Conservation (phyloP, 495 filamentous ascomycete genomes). For the Hypoxylon subgilvum region DNA sequence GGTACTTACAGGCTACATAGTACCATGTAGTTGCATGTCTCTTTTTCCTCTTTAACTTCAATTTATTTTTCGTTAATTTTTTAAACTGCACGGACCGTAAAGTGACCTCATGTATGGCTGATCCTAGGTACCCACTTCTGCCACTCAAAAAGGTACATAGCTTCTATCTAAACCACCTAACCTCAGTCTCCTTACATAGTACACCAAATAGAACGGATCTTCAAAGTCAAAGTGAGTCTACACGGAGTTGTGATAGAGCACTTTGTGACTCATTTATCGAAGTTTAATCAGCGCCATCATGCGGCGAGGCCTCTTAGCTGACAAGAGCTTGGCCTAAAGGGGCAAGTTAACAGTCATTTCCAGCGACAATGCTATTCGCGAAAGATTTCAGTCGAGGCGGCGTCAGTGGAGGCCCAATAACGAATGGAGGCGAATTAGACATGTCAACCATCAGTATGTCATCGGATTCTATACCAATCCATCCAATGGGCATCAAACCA, state of each 20-base stretch:
- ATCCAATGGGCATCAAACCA: slow-evolving; percentile 87
- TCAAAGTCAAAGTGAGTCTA: no score
- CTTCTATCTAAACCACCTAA: background rate
- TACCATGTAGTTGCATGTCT: no score
- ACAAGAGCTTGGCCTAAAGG: slow-evolving; percentile 16
- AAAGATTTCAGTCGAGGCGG: slow-evolving; percentile 30
- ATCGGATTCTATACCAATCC: slow-evolving; percentile 65
- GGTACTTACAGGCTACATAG: no score
- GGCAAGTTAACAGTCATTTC: slow-evolving; percentile 12
- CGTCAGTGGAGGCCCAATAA: slow-evolving; percentile 12
- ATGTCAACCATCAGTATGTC: slow-evolving; percentile 31
- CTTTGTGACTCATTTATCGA: slow-evolving; percentile 28
- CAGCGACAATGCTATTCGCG: slow-evolving; percentile 30
- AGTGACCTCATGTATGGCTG: no score
- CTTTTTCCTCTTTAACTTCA: no score
- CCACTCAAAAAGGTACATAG: no score
- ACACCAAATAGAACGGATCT: background rate
- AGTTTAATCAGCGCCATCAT: slow-evolving; percentile 6
- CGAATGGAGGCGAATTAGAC: slow-evolving; percentile 29
- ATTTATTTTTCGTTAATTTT: no score
- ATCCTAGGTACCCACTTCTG: no score
- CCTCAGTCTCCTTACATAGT: background rate
- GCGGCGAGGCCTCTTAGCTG: slow-evolving; percentile 12
- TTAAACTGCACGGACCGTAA: no score
- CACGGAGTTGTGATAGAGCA: background rate